phyloP scores from a whole-genome alignment of 208 protist genomes.

The Blechomonas ayalai region DNA sequence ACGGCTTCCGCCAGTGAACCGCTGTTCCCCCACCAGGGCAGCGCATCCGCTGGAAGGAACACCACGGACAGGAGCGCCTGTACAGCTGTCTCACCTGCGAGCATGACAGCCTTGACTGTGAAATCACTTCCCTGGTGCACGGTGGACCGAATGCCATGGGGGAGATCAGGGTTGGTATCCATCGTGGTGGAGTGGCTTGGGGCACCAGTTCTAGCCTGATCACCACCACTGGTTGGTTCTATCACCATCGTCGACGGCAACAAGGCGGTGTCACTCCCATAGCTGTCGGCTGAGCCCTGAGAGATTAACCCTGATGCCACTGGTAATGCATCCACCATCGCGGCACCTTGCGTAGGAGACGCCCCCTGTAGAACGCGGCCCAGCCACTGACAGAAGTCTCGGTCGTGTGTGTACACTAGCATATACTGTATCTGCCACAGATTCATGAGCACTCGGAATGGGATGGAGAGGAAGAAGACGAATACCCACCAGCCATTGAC shows the following conservation, averaged over 20 bases:
- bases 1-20: constrained; percentile 35
- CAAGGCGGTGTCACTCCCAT: too few species aligned
- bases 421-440: constrained; percentile 80
- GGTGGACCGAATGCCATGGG: too few species aligned
- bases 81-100: constrained; percentile 45
- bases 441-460: constrained; percentile 68
- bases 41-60: constrained; percentile 67
- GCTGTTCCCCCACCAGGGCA: constrained; percentile 76
- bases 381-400: constrained; percentile 39
- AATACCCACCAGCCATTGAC: constrained; percentile 78
- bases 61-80: constrained; percentile 53
- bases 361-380: constrained; percentile 9
- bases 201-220: too few species aligned
- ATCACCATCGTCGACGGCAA: too few species aligned
- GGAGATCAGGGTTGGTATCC: too few species aligned
- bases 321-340: too few species aligned
- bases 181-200: too few species aligned
- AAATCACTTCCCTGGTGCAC: too few species aligned
- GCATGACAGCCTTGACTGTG: constrained; percentile 78
- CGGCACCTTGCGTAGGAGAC: too few species aligned
- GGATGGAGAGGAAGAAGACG: constrained; percentile 76
- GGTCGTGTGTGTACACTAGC: constrained; percentile 71
- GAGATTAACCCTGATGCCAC: too few species aligned
- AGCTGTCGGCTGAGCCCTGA: too few species aligned
- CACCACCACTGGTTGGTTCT: too few species aligned